Conservation (phyloP, 305 asterid genomes). For the Plantago coronopus region DNA sequence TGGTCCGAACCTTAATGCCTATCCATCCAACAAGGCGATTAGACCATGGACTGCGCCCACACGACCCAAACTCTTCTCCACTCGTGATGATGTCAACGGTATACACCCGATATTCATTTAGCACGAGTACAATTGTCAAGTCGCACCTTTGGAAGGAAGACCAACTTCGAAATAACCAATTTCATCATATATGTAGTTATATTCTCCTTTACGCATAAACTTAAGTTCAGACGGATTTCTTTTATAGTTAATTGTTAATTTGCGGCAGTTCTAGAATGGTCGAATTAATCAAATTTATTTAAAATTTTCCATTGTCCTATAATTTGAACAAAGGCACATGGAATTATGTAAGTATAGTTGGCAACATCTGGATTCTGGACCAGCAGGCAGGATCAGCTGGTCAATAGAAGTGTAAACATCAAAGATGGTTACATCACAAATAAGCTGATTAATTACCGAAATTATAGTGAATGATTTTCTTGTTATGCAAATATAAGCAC, state of each 20-base stretch:
- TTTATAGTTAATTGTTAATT: no score
- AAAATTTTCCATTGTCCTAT: not conserved
- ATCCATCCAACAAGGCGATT: constrained; percentile 49
- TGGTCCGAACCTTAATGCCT: constrained; percentile 20
- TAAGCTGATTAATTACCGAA: not conserved
- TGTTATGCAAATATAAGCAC: not conserved
- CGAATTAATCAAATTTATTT: no score
- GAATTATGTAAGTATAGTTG: not conserved
- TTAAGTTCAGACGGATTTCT: no score
- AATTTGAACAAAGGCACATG: constrained; percentile 3
- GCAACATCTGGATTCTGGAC: constrained; percentile 4
- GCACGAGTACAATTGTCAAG: not conserved
- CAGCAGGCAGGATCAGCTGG: no score
- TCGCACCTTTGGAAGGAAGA: no score
- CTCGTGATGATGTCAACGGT: not conserved
- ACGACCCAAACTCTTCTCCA: not conserved
- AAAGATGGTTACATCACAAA: not conserved
- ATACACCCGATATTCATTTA: no score
- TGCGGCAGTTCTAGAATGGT: no score
- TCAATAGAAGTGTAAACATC: not conserved
- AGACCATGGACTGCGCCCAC: not conserved
- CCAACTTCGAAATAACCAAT: no score
- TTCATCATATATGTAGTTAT: no score
- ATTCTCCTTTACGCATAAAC: no score
- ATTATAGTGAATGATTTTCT: not conserved